phyloP scores from a whole-genome alignment of 2,329 filamentous ascomycete species.

The Talaromyces sp. region DNA sequence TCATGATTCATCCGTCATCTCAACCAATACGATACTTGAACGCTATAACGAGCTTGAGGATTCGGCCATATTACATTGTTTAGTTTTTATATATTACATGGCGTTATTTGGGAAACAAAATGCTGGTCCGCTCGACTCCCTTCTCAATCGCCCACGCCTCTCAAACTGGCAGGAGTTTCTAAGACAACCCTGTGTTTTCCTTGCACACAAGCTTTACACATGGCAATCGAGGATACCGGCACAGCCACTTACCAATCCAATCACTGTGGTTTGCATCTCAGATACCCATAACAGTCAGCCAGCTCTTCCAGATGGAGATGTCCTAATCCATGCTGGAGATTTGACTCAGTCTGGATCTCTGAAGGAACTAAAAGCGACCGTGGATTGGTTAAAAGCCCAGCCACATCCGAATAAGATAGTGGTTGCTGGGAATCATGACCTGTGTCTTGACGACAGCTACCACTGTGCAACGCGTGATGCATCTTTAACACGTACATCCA shows the following conservation, averaged over 20 bases:
- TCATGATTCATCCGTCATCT: neutral
- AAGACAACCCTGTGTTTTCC: neutral
- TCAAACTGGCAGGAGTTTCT: neutral
- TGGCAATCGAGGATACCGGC: neutral
- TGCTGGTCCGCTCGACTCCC: neutral
- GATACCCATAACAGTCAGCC: conserved; percentile 40
- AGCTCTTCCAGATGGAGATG: conserved; percentile 35
- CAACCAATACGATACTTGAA: neutral
- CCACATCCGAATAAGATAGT: conserved; percentile 72
- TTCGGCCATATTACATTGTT: neutral
- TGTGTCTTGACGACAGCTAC: conserved; percentile 63
- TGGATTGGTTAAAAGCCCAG: conserved; percentile 67
- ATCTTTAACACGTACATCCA: conserved; percentile 14
- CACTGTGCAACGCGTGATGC: conserved; percentile 27
- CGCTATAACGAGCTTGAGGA: neutral
- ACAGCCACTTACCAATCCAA: neutral
- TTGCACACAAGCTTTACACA: neutral
- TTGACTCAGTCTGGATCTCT: conserved; percentile 39
- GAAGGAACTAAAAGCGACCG: conserved; percentile 53
- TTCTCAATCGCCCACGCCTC: neutral
- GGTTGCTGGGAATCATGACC: conserved; percentile 80
- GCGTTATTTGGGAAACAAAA: neutral
- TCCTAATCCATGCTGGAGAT: conserved; percentile 45
- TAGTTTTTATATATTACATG: neutral
- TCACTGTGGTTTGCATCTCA: conserved; percentile 27